phyloP scores from a whole-genome alignment of 495 filamentous ascomycete species.

The Trichocladium antarcticum region DNA sequence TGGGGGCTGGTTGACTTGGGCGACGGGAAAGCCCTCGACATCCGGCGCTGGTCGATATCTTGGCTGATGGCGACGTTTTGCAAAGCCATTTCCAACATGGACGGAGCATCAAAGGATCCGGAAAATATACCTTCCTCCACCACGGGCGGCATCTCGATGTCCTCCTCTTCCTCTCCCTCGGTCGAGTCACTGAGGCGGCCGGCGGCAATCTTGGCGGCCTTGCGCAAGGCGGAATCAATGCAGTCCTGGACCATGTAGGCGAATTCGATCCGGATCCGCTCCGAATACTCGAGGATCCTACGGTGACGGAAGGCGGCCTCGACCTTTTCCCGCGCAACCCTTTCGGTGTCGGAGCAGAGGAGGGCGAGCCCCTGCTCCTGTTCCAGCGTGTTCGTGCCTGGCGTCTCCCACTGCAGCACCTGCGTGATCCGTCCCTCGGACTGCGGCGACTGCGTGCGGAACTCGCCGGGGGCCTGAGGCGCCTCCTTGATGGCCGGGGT shows the following conservation, averaged over 20 bases:
- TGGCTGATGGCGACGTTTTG: slow-evolving; percentile 35
- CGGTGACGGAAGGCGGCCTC: slow-evolving; percentile 86
- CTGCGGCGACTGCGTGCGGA: slow-evolving; percentile 86
- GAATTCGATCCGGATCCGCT: slow-evolving; percentile 89
- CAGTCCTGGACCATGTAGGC: slow-evolving; percentile 86
- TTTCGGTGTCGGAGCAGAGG: slow-evolving; percentile 79
- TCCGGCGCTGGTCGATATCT: slow-evolving; percentile 28
- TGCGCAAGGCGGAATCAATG: slow-evolving; percentile 80
- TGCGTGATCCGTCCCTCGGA: slow-evolving; percentile 88
- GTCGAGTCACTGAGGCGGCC: slow-evolving; percentile 75
- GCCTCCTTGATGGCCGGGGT: slow-evolving; percentile 83
- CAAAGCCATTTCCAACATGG: slow-evolving; percentile 47
- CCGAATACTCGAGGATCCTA: slow-evolving; percentile 87
- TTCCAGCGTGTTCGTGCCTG: slow-evolving; percentile 79
- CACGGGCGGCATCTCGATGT: slow-evolving; percentile 24
- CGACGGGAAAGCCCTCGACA: slow-evolving; percentile 37
- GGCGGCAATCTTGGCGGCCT: slow-evolving; percentile 77
- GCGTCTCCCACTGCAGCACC: slow-evolving; percentile 90
- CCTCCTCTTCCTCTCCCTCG: slow-evolving; percentile 34
- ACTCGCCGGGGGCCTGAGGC: slow-evolving; percentile 52
- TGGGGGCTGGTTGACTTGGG: slow-evolving; percentile 81
- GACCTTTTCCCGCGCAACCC: slow-evolving; percentile 70
- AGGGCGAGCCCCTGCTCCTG: slow-evolving; percentile 86
- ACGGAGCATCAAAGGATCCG: slow-evolving; percentile 47
- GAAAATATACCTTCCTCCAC: slow-evolving; percentile 40